Evolutionary conservation across 2,329 filamentous ascomycete genomes (phyloP), one percentile per base, ranked within the genome.

Genomic region (Neodidymelliopsis sp.): DNA sequence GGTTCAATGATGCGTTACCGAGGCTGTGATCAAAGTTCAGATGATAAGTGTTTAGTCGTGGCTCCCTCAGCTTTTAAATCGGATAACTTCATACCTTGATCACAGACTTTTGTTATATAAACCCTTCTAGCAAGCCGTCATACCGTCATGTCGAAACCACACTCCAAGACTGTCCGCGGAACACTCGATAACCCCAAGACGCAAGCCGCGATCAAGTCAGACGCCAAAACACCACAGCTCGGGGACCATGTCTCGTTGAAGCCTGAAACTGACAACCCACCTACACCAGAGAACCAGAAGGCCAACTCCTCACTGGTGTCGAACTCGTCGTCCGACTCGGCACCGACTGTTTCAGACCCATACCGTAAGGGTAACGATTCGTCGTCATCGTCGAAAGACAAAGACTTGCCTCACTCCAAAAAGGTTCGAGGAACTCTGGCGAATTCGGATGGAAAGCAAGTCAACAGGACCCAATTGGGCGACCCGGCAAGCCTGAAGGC

Each of bases 141-240:
- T 24, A 44, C 16, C 30, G 40, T 15, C 31, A 57, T 50, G 44
- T 38, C 39, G 1, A 55, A 50, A 47, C 51, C 53, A 28, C 60
- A 66, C 37, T 71, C 66, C 36, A 56, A 59, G 38, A 67, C 65
- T 23, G 65, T 69, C 41, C 66, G 65, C 42, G 65, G 66, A 34
- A 71, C 66, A 1, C 46, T 70, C n/a, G 54, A 53, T 6, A 65
- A 68, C 41, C 63, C 63, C 19, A 66, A 66, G 33, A 67, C 60
- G n/a, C 40, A 59, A 50, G 51, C 54, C 34, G 54, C 59, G 13
- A 59, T 57, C 8, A 49, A 53, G 10, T 59, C 55, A 19, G 33
- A 35, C 37, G 53, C 42, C 15, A 44, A 42, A 2, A 53, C 53
- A n/a, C 48, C 63, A 13, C 43, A 46, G 18, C 51, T 68, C 3